Base-by-base conservation (phyloP, 2,329 filamentous ascomycete species). In the Metarhizium album region DNA sequence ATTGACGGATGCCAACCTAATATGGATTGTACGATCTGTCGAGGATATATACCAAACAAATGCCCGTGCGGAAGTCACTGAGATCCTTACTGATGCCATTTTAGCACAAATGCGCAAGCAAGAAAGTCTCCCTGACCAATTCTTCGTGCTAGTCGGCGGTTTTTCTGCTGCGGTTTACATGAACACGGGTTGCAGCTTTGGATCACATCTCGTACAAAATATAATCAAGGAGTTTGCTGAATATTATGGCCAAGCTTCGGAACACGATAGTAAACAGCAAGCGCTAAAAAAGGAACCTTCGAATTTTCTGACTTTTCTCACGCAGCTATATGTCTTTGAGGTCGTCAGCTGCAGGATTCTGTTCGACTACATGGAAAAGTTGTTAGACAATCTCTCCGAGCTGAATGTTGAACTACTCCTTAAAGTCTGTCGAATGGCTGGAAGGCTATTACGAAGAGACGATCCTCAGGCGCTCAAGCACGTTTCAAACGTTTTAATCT, bases 271-370 rank as follows among this genome's bases (percentile, higher is more conserved):
- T 6, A 77, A 84, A 50, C 56, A 60, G 13, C 54, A 61, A 3
- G 59, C 57, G 5, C 64, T 65, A 23, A 60, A 57, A 40, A 70
- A 69, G 51, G 66, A 68, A 54, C 60, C 65, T 0, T 76, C 83
- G 8, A 95, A 98, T 64, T 67, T 96, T 42, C 78, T 95, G 29
- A 86, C 87, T 1, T 78, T 97, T 29, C 71, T 97, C 14, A 83
- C 90, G 0, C 83, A 95, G 61, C 74, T 97, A 38, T 98, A 97
- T 69, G 90, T 88, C 47, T 95, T 98, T 62, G 87, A 95, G 60
- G 82, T 96, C 22, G 77, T 96, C 43, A 84, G 86, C 40, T 85
- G 84, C 60, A 85, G 83, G 48, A 76, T 98, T 27, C 76, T 97
- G 24, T 97, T 95, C 62, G 93, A 97, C 66, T 93, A 94, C 61